Percentiles rank a stretch among this genome's conserved stretches.
phyloP scores from a whole-genome alignment of 2,329 filamentous ascomycete genomes.

The Fusarium kyushuense region DNA sequence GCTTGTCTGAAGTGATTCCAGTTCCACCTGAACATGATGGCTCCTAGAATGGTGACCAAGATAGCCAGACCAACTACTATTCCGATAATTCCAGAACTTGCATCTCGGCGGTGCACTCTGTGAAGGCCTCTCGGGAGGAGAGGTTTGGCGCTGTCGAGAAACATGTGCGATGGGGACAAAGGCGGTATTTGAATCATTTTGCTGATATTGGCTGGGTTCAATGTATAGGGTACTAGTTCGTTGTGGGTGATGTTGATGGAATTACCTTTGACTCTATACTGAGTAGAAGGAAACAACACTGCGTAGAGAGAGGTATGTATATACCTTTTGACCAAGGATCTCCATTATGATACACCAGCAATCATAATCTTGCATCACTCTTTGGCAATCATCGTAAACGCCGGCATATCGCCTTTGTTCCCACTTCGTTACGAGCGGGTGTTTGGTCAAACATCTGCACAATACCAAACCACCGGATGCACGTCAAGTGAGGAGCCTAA shows the following conservation, averaged over 20 bases:
- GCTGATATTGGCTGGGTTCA: not conserved
- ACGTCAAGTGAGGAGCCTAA: not conserved
- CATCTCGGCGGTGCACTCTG: constrained; percentile 17
- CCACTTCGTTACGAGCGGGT: constrained; percentile 1
- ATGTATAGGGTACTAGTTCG: not conserved
- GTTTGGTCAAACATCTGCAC: constrained; percentile 25
- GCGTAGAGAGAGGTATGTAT: not conserved
- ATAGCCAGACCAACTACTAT: constrained; percentile 26
- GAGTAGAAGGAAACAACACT: not conserved
- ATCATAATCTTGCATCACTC: constrained; percentile 4
- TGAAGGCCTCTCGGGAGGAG: not conserved
- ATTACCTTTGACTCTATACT: not conserved
- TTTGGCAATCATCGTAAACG: constrained; percentile 5
- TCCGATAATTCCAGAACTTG: constrained; percentile 16
- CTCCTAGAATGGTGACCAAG: constrained; percentile 13
- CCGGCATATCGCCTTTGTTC: not conserved
- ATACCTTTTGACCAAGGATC: too few relatives aligned
- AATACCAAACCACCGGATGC: not conserved
- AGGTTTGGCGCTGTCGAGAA: not conserved
- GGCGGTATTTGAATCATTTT: too few relatives aligned
- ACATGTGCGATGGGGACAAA: too few relatives aligned
- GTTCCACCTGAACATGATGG: constrained; percentile 24
- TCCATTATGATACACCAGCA: not conserved
- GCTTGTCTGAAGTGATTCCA: constrained; percentile 10
- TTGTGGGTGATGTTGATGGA: not conserved